phyloP scores from a whole-genome alignment of 352 stramenopile genomes.

The Globisporangium emineosum region DNA sequence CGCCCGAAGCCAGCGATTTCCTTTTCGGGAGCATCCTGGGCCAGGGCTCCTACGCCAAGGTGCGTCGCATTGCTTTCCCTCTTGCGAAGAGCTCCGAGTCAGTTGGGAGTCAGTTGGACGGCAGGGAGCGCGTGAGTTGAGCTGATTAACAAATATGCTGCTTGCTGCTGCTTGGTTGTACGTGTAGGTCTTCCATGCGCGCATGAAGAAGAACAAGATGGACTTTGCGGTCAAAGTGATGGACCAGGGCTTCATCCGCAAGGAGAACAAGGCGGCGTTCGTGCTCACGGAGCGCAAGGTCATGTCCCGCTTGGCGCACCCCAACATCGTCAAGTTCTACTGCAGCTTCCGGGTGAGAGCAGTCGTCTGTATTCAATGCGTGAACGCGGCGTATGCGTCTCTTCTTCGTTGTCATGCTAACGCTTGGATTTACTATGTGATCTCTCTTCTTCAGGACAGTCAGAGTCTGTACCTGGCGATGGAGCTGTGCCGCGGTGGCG shows the following conservation, averaged over 20 bases:
- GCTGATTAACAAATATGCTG: not conserved
- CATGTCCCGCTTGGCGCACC: conserved; percentile 83
- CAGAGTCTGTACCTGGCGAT: conserved; percentile 89
- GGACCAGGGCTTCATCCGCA: conserved; percentile 89
- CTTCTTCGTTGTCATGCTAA: not conserved
- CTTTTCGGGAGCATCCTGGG: conserved; percentile 84
- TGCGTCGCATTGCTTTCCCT: conserved; percentile 17
- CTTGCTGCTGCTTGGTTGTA: not conserved
- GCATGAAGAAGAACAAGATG: conserved; percentile 72
- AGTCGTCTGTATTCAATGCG: not conserved
- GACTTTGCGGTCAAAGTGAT: conserved; percentile 92
- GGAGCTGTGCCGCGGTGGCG: conserved; percentile 80
- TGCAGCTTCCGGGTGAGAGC: conserved; percentile 77
- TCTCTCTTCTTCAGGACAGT: conserved; percentile 47
- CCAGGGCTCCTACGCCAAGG: conserved; percentile 87
- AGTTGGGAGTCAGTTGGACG: not conserved
- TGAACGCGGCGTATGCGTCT: not conserved
- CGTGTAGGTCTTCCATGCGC: conserved; percentile 80
- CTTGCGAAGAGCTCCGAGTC: not conserved
- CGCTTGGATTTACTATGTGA: conserved; percentile 15
- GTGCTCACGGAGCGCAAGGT: conserved; percentile 90
- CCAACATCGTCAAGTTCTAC: conserved; percentile 89
- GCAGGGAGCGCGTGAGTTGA: too few relatives aligned
- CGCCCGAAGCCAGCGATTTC: conserved; percentile 78
- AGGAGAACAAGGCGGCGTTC: conserved; percentile 90